Percentiles rank a stretch among this genome's conserved stretches.
These are phyloP conservation scores for Trametes sanguinea DNA, from an alignment of 768 basidiomycete genomes.

Conservation along the genomic window DNA sequence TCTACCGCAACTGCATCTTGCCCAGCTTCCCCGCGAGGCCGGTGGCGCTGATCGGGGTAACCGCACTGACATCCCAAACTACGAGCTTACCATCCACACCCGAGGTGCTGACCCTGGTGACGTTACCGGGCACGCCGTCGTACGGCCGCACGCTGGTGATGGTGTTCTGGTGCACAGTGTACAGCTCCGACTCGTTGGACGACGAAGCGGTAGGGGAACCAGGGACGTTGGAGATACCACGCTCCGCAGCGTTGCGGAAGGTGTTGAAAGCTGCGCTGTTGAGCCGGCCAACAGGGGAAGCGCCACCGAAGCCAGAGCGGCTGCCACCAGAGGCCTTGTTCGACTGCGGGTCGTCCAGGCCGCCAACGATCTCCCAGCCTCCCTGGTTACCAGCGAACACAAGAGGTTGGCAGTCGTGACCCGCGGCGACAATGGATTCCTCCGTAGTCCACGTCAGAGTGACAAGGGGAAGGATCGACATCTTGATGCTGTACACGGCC, in stretches of 20 bases:
- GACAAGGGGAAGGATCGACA: conserved; percentile 78
- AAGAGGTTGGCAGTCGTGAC: conserved; percentile 96
- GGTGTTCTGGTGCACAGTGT: conserved; percentile 97
- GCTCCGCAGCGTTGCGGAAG: conserved; percentile 88
- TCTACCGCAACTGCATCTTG: conserved; percentile 33
- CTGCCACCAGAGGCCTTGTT: conserved; percentile 46
- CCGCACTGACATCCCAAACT: conserved; percentile 79
- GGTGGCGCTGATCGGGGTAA: conserved; percentile 42
- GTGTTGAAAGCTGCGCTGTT: conserved; percentile 94
- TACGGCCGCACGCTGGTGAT: conserved; percentile 90
- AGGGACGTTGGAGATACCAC: conserved; percentile 48
- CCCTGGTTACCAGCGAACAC: conserved; percentile 73
- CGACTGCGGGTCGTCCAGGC: conserved; percentile 78
- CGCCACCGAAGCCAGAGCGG: conserved; percentile 49
- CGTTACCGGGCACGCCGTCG: conserved; percentile 55
- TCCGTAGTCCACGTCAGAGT: conserved; percentile 88
- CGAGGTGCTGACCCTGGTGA: conserved; percentile 81
- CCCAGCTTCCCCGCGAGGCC: conserved; percentile 31
- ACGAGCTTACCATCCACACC: conserved; percentile 94
- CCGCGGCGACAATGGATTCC: conserved; percentile 82
- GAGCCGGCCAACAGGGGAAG: conserved; percentile 57
- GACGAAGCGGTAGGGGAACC: conserved; percentile 39
- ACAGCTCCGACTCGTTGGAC: conserved; percentile 67
- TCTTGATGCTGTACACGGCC: conserved; percentile 69
- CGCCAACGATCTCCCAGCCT: conserved; percentile 81